Evolutionary conservation across 805 yeast genomes (phyloP).

Genomic region (Isabelozyma heimii): DNA sequence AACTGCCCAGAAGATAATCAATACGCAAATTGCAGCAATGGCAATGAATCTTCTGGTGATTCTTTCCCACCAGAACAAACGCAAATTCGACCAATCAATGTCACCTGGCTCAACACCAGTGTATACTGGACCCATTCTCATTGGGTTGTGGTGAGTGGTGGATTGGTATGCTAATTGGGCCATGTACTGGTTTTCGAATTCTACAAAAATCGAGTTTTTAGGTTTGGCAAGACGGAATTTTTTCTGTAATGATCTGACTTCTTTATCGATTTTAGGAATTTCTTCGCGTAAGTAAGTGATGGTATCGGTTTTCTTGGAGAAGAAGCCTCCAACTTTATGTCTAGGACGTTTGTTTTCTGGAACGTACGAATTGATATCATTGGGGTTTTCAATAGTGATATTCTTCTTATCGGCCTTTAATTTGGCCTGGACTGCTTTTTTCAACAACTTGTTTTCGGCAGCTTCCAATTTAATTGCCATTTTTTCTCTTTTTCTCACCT

Average conservation of each 20-base stretch:
- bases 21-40: conserved; percentile 49
- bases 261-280: conserved; percentile 55
- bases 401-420: conserved; percentile 69
- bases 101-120: conserved; percentile 65
- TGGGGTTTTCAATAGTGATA: conserved; percentile 37
- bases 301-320: conserved; percentile 55
- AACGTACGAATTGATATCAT: conserved; percentile 54
- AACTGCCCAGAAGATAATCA: conserved; percentile 86
- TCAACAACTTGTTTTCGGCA: conserved; percentile 58
- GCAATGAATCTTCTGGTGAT: conserved; percentile 54
- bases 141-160: conserved; percentile 61
- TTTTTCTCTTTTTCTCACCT: conserved; percentile 57
- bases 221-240: conserved; percentile 48
- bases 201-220: conserved; percentile 79
- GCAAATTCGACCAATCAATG: conserved; percentile 68
- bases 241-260: conserved; percentile 55
- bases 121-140: conserved; percentile 57
- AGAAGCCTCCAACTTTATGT: conserved; percentile 45
- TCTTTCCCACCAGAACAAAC: conserved; percentile 80
- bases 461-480: conserved; percentile 64
- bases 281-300: conserved; percentile 55
- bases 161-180: conserved; percentile 74
- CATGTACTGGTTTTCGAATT: conserved; percentile 70
- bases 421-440: conserved; percentile 61
- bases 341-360: conserved; percentile 70